Evolutionary conservation across 495 filamentous ascomycete genomes (phyloP).

Genomic region (Aspergillus hancockii): DNA sequence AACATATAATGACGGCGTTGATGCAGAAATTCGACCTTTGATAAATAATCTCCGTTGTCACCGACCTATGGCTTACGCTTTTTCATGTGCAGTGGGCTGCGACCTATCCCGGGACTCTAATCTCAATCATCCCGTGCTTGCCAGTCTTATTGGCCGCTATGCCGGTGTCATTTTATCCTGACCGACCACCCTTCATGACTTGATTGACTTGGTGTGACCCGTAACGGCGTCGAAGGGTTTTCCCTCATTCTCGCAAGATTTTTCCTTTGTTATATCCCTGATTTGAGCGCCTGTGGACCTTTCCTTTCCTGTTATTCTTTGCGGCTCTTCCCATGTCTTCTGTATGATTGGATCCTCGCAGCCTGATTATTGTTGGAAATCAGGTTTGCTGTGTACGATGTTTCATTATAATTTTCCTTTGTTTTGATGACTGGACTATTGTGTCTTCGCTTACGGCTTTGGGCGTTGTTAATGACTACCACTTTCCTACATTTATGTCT

Average conservation of each 20-base stretch:
- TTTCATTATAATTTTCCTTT: conserved; percentile 27
- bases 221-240: conserved; percentile 17
- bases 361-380: conserved; percentile 16
- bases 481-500: conserved; percentile 17
- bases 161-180: conserved; percentile 3
- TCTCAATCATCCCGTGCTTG: background rate
- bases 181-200: conserved; percentile 15
- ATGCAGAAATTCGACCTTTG: conserved; percentile 22
- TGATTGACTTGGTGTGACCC: conserved; percentile 4
- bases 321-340: conserved; percentile 14
- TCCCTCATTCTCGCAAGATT: conserved; percentile 17
- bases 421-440: conserved; percentile 24
- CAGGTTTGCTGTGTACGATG: conserved; percentile 27
- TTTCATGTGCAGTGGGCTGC: conserved; percentile 8
- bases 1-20: conserved; percentile 41
- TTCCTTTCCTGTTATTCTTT: conserved; percentile 15
- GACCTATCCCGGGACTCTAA: conserved; percentile 9
- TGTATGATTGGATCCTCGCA: conserved; percentile 24
- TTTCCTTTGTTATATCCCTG: conserved; percentile 26
- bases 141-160: background rate
- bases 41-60: conserved; percentile 18
- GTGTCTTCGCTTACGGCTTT: conserved; percentile 13
- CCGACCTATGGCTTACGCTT: conserved; percentile 1
- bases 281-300: conserved; percentile 25
- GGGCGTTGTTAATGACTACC: conserved; percentile 20